A percentile compares a stretch with the other conserved stretches of the same genome.
phyloP scores from a whole-genome alignment of 768 basidiomycete species.

The Boletus patriciae region DNA sequence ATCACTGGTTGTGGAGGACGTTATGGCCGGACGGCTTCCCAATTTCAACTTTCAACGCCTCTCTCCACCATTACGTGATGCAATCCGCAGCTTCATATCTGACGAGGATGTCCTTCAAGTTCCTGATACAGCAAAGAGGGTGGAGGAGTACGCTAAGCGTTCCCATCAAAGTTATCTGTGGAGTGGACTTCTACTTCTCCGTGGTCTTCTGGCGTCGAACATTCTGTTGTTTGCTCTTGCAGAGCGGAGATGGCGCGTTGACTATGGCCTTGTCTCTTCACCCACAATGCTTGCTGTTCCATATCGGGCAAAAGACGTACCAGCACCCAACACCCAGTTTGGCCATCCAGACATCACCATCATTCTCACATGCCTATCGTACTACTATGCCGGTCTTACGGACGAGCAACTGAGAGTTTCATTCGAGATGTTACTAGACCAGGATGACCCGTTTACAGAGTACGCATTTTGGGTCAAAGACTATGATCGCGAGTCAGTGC shows the following conservation, averaged over 20 bases:
- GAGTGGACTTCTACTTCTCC: conserved; percentile 16
- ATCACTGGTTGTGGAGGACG: neutral
- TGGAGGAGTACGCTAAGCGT: neutral
- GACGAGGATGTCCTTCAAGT: neutral
- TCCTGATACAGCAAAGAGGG: neutral
- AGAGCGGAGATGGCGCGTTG: conserved; percentile 35
- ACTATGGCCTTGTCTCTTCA: conserved; percentile 33
- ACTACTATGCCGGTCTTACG: conserved; percentile 30
- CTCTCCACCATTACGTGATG: neutral
- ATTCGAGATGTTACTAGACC: neutral
- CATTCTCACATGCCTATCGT: conserved; percentile 32
- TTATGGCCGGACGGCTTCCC: conserved; percentile 11
- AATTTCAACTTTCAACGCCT: conserved; percentile 9
- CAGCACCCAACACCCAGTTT: conserved; percentile 32
- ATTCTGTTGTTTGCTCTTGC: conserved; percentile 26
- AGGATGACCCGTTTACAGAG: neutral
- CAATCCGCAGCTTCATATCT: conserved; percentile 17
- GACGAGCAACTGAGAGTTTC: neutral
- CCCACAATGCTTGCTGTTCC: conserved; percentile 34
- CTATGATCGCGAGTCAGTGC: neutral
- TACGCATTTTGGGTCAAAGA: conserved; percentile 1
- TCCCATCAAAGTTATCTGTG: neutral
- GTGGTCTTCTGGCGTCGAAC: conserved; percentile 31
- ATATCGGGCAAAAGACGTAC: conserved; percentile 37
- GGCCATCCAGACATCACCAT: conserved; percentile 38